These are phyloP conservation scores for Pouteria glomerata DNA, from an alignment of 148 eudicot species.

Conservation along the genomic window DNA sequence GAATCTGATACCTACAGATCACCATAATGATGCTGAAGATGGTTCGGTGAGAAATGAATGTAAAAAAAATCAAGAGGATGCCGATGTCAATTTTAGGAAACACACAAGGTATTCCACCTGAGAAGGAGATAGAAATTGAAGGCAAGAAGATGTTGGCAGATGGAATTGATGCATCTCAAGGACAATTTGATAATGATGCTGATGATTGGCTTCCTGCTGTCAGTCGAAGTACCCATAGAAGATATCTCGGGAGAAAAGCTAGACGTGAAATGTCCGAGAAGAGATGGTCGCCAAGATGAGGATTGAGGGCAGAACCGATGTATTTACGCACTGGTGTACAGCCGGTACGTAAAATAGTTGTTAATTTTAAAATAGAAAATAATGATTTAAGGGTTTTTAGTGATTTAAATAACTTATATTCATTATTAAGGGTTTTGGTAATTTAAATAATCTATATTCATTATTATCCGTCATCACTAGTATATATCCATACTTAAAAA, in stretches of 20 bases:
- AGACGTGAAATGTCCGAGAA: constrained; percentile 55
- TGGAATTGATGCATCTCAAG: constrained; percentile 92
- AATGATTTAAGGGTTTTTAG: too few relatives aligned
- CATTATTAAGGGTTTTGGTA: too few relatives aligned
- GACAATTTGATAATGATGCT: constrained; percentile 53
- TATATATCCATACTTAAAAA: too few relatives aligned
- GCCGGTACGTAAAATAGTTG: too few relatives aligned
- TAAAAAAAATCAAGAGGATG: constrained; percentile 40
- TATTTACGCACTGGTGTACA: too few relatives aligned
- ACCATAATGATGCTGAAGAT: constrained; percentile 30
- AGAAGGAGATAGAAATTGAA: constrained; percentile 72
- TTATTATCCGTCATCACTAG: too few relatives aligned
- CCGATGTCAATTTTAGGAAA: constrained; percentile 29
- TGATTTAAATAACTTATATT: too few relatives aligned
- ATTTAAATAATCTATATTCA: too few relatives aligned
- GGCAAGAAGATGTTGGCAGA: constrained; percentile 85
- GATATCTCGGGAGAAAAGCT: constrained; percentile 77
- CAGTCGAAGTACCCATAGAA: constrained; percentile 87
- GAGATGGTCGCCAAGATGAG: too few relatives aligned
- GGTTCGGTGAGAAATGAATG: constrained; percentile 36
- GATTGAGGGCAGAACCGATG: too few relatives aligned
- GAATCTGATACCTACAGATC: constrained; percentile 39
- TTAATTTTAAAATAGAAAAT: too few relatives aligned
- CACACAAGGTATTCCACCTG: constrained; percentile 41
- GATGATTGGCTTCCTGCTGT: constrained; percentile 93